Evolutionary conservation across 176 grass and related monocot species (phyloP), one percentile per base, ranked within the genome.

Genomic region (Triticum urartu): DNA sequence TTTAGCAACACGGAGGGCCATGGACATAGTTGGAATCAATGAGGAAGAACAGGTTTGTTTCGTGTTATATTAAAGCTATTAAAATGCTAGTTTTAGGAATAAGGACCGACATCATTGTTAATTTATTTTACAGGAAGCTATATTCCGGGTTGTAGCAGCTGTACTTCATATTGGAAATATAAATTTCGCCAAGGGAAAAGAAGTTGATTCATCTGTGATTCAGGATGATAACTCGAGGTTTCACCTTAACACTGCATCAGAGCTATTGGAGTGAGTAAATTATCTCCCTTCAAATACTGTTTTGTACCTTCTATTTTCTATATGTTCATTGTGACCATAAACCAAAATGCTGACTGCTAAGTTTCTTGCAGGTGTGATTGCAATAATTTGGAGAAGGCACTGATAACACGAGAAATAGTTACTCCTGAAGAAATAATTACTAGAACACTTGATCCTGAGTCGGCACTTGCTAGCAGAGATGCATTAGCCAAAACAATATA

Each of bases 351-450:
- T 89, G 76, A 91, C 43, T 61, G 81, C 77, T 72, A 84, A 88
- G 42, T 58, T 83, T 88, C 40, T 86, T 88, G 83, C 90, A 99
- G 97, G 86, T 99, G 97, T 89, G 91, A 99, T 81, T 83, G 84
- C 75, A 74, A 87, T 70, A 85, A 92, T 86, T 86, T 99, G 86
- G 94, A 99, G 82, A 94, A 99, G 83, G 92, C 97, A 65, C 79
- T 99, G n/a, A 94, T 99, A 84, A 94, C 92, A 82, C 89, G 94
- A 84, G 89, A 91, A 81, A 99, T 99, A 79, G 94, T 99, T 74
- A 99, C 97, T 9, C 97, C 97, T 80, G 97, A 99, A 94, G 97
- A 99, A 94, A 72, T 99, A 82, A 99, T 99, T 79, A 99, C 97
- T 34, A 93, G 94, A 91, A 94, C 94, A 81, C 94, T 99, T 84